phyloP scores from a whole-genome alignment of 805 yeast species.

The Lipomyces mesembrius region DNA sequence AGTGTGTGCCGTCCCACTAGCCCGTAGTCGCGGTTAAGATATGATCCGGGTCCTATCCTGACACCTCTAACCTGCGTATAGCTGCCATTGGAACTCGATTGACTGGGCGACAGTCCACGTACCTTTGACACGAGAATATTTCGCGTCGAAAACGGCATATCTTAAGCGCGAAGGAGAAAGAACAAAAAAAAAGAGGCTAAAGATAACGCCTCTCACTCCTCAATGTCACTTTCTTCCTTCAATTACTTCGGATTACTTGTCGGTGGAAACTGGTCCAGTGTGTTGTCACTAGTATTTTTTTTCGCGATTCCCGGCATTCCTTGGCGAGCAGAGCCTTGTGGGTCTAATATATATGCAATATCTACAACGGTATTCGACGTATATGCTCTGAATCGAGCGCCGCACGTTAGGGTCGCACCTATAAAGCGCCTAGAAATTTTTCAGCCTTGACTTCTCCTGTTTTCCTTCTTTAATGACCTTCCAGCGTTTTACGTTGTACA shows the following conservation, averaged over 20 bases:
- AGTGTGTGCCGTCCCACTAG: slow-evolving; percentile 13
- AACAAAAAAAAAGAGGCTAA: background rate
- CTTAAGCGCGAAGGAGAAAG: background rate
- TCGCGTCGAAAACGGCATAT: background rate
- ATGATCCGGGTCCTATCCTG: slow-evolving; percentile 19
- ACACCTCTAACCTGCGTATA: slow-evolving; percentile 6
- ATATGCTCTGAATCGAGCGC: background rate
- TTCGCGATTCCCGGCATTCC: background rate
- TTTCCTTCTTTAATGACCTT: slow-evolving; percentile 33
- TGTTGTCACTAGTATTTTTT: background rate
- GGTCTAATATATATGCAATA: background rate
- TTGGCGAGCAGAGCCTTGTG: background rate
- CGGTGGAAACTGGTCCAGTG: background rate
- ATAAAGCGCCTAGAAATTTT: slow-evolving; percentile 9
- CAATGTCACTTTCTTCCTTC: background rate
- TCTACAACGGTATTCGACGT: background rate
- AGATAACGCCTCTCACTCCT: background rate
- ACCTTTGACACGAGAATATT: background rate
- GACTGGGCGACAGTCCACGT: background rate
- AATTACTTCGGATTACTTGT: background rate
- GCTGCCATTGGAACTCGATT: background rate
- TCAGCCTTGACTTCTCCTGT: slow-evolving; percentile 5
- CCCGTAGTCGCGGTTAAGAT: slow-evolving; percentile 5
- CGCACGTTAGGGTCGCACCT: background rate
- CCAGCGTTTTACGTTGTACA: slow-evolving; percentile 39